Evolutionary conservation across 768 basidiomycete species (phyloP), one percentile per base, ranked within the genome.

Genomic region (Exsudoporus frostii): DNA sequence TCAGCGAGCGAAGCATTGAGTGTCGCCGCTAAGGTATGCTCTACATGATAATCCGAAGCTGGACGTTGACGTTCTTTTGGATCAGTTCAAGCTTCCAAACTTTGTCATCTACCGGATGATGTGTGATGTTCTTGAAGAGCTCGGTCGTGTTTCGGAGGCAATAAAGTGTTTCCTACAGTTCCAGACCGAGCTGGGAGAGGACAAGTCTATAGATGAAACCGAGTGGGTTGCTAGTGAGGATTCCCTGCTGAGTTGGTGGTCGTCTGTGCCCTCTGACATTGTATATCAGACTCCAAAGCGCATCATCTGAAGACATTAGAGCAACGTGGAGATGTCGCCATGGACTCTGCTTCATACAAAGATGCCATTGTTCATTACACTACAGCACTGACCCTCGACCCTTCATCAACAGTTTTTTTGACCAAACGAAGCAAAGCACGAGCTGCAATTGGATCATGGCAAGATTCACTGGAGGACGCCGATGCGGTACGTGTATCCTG

Each of bases 21-120:
- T 25, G 53, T 19, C 1, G 27, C 49, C 1, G 7, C 7, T 2
- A 17, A 55, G 51, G 54, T 55, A 54, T 9, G 34, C 2, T 19
- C 1, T 15, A 17, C 6, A 15, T n/a, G 17, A 19, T 27, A 5
- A 1, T 29, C 17, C n/a, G 33, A 10, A 29, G 8, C n/a, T 2
- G 2, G 15, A n/a, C 7, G 3, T 11, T 15, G 22, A 39, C 13
- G 1, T 19, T 7, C 17, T n/a, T 17, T 41, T 5, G 19, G 8
- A 5, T 29, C 22, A 57, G 56, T 55, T 57, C 44, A 32, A 45
- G 9, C 14, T 51, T 27, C 41, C 57, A 1, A 20, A 4, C 14
- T 48, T 44, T 24, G 7, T 10, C 2, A 9, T 52, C 1, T 52
- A 49, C 13, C 29, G 10, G 1, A 22, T 5, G 14, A 32, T 57